Base-by-base conservation (phyloP, 257 asterid species). In the Plantago elongata region DNA sequence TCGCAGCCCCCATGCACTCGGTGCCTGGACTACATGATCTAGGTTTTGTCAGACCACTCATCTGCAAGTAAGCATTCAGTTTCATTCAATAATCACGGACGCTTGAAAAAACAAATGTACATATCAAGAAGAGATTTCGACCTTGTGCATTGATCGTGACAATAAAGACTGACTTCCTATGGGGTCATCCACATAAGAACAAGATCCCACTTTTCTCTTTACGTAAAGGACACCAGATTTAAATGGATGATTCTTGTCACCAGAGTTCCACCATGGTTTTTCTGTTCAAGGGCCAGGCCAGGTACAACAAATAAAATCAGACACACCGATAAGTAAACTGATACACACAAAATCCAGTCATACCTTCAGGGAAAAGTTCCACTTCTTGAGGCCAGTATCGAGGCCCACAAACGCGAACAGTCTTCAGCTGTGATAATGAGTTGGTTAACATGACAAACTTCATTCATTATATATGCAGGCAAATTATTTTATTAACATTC, bases 391-490 rank as follows among this genome's bases (percentile, higher is more conserved):
- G 84, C 99, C 99, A 92, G 77, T 92, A 92, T 54, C 99, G 93
- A 70, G 99, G 99, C 72, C 99, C 99, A 81, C 99, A 92, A 56
- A 92, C 95, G 62, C 91, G 91, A 73, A 92, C 95, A 56, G 88
- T 67, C 80, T 92, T 92, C 76, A 92, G 78, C 99, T 92, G 84
- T 75, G 74, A 65, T 56, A 72, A 72, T 34, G 62, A 63, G 29
- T 13, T 42, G 60, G 69, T 60, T 9, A 8, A 27, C 29, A 63
- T 65, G 44, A 68, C 9, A 68, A 22, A 68, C 56, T 45, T 16
- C 67, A 56, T 55, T 29, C 63, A 66, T 60, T 52, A 38, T 45
- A 48, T 17, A 59, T 37, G 48, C 40, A 11, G 65, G 46, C 14
- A 54, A 15, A 40, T 54, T 69, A 58, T 42, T 34, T 37, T 52